These are phyloP conservation scores for Coniferiporia sulphurascens DNA, from an alignment of 1,284 basidiomycete genomes.

Conservation along the genomic window DNA sequence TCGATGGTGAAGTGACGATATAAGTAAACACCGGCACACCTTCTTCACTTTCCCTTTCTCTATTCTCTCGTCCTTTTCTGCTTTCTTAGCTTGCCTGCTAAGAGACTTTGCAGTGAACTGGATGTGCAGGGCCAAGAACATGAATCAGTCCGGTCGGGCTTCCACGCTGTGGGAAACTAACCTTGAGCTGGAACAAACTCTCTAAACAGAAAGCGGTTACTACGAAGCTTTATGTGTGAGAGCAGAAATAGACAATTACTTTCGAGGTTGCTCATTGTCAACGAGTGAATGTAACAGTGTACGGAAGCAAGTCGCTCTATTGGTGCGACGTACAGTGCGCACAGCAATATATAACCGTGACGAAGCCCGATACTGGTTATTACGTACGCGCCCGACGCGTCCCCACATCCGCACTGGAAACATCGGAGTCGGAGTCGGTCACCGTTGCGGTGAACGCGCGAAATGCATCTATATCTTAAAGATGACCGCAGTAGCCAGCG, in stretches of 20 bases:
- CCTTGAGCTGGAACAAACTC: constrained; percentile 94
- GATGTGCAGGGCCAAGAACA: neutral
- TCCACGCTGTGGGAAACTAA: constrained; percentile 27
- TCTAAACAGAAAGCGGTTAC: constrained; percentile 49
- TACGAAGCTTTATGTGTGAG: neutral
- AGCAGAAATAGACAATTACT: constrained; percentile 49
- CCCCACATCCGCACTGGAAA: neutral
- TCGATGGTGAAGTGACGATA: neutral
- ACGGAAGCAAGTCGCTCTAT: neutral
- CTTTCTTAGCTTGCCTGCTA: constrained; percentile 90
- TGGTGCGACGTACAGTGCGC: too few species aligned
- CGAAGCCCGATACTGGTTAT: neutral
- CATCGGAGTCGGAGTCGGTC: too few species aligned
- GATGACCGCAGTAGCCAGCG: constrained; percentile 45
- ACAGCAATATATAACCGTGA: too few species aligned
- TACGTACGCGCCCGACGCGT: neutral
- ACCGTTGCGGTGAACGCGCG: neutral
- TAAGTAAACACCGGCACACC: constrained; percentile 38
- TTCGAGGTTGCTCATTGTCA: constrained; percentile 81
- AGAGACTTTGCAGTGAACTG: constrained; percentile 96
- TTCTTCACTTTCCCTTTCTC: constrained; percentile 91
- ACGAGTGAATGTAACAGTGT: neutral
- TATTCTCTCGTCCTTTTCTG: constrained; percentile 84
- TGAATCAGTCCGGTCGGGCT: neutral
- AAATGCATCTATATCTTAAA: constrained; percentile 66